Evolutionary conservation across 169 alveolate genomes (phyloP), one percentile per base, ranked within the genome.

Genomic region (Cryptosporidium sp.): DNA sequence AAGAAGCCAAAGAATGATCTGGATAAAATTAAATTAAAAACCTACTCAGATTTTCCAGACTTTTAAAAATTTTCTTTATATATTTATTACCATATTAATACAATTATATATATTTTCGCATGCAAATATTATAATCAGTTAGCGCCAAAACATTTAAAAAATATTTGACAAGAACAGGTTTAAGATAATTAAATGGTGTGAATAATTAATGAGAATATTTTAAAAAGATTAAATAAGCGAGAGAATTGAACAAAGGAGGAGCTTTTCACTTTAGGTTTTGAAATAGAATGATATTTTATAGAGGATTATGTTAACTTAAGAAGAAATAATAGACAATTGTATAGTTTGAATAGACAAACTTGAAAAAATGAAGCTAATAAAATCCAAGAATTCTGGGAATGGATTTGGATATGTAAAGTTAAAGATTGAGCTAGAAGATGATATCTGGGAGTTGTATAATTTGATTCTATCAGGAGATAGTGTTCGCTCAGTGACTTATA

Each of bases 331-430:
- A 65, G 45, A 12, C 37, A 31, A 3, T 33, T 3, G 70, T 23
- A 29, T 18, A 52, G 62, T 18, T 52, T n/a, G 62, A 23, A 23
- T 16, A 31, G 58, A 37, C 31, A 45, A 45, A 2, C 35, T 51
- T 18, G 39, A n/a, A 23, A n/a, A n/a, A 37, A 80, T 80, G 89
- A 26, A 33, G 55, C 5, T 80, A 29, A 1, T 80, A 50, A 80
- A 65, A 55, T 59, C 75, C 5, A 80, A 80, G 41, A 65, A 43
- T 43, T 62, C 68, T 2, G 75, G 75, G n/a, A 45, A 31, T 45
- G 89, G 89, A 29, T 80, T 80, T 48, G 89, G 89, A 50, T 80
- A 62, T 62, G 89, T 80, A 10, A 59, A 65, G 29, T 59, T 80
- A 26, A 80, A 67, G 65, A 65, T 80, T 2, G 75, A 80, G 6